Evolutionary conservation across 179 eudicot species (phyloP).

Genomic region (Spinacia oleracea): DNA sequence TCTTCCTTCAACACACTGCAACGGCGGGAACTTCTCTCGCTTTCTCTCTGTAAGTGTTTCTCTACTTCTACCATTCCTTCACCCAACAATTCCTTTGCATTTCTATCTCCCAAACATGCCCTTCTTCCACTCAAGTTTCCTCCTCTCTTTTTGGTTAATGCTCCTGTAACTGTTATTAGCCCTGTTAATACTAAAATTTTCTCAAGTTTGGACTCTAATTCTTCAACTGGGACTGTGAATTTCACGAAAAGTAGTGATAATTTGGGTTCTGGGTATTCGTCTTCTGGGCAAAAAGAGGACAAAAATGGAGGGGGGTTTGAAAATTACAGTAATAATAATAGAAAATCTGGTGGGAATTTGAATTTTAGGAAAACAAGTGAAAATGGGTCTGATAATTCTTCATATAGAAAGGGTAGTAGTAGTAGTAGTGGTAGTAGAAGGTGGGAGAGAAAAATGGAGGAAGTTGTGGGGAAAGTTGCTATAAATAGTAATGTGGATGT

Average conservation of each 20-base stretch:
- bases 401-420: conserved; percentile 20
- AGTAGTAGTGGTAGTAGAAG: conserved; percentile 28
- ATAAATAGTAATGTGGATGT: conserved; percentile 11
- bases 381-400: conserved; percentile 34
- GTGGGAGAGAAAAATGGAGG: conserved; percentile 23
- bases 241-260: background rate
- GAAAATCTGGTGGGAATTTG: conserved; percentile 2
- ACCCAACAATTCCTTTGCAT: conserved; percentile 23
- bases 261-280: conserved; percentile 20
- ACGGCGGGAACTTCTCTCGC: conserved; percentile 41
- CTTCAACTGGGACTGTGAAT: conserved; percentile 24
- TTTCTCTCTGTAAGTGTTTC: conserved; percentile 45
- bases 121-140: conserved; percentile 27
- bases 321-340: conserved; percentile 6
- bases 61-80: conserved; percentile 37
- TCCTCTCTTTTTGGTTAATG: conserved; percentile 28
- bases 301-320: conserved; percentile 6
- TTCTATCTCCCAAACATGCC: conserved; percentile 38
- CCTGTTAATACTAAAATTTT: conserved; percentile 15
- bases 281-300: background rate
- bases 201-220: conserved; percentile 21
- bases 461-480: conserved; percentile 7
- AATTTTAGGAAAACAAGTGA: conserved; percentile 17
- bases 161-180: conserved; percentile 24
- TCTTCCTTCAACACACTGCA: conserved; percentile 45